Evolutionary conservation across 139 green algal genomes (phyloP).

Genomic region (Chlorella vulgaris): DNA sequence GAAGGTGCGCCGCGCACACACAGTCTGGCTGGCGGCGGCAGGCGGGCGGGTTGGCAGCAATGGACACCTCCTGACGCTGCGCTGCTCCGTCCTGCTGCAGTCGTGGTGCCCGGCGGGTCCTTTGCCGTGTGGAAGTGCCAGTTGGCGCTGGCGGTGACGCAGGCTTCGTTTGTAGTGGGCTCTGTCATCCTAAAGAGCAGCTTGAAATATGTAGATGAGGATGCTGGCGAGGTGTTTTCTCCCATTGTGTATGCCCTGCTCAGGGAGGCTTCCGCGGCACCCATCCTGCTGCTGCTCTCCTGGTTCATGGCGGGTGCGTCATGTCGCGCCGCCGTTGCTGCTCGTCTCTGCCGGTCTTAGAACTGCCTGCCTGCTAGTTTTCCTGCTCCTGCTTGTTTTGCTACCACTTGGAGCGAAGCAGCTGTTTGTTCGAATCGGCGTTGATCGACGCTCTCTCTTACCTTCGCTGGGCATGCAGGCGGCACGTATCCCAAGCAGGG

Average conservation of each 20-base stretch:
- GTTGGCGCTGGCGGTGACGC: constrained; percentile 50
- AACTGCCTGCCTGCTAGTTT: too few relatives aligned
- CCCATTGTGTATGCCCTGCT: constrained; percentile 65
- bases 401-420: too few relatives aligned
- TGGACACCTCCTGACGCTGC: too few relatives aligned
- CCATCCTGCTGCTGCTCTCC: constrained; percentile 56
- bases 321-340: not conserved
- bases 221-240: constrained; percentile 44
- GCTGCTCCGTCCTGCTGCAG: not conserved
- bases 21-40: too few relatives aligned
- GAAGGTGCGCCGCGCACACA: too few relatives aligned
- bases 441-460: too few relatives aligned
- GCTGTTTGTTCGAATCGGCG: too few relatives aligned
- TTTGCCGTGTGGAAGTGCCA: constrained; percentile 53
- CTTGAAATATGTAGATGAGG: constrained; percentile 39
- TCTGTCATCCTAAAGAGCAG: constrained; percentile 60
- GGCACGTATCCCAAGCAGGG: constrained; percentile 16
- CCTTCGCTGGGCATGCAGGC: too few relatives aligned
- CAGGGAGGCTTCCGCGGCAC: constrained; percentile 50
- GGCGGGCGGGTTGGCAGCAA: not conserved
- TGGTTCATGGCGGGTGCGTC: constrained; percentile 35
- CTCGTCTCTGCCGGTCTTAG: too few relatives aligned
- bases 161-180: constrained; percentile 63
- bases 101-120: not conserved
- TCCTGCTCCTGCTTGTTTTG: too few relatives aligned